These are phyloP conservation scores for Paraglomus brasilianum DNA, from an alignment of 192 early-diverging fungal genomes.

Conservation along the genomic window DNA sequence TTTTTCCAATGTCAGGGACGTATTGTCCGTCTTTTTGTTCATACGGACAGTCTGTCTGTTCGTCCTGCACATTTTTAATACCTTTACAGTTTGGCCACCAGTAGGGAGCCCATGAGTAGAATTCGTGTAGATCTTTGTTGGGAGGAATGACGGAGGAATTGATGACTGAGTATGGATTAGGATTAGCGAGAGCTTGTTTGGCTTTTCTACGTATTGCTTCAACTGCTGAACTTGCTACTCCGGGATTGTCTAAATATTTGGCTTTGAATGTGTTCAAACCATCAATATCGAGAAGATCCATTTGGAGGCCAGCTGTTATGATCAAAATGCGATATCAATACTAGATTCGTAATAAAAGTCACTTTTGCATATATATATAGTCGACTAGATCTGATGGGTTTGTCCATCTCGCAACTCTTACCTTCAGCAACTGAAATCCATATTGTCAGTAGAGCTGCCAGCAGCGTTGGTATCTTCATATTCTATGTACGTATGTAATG, in stretches of 20 bases:
- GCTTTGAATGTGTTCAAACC: not conserved
- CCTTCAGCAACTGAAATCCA: too few relatives aligned
- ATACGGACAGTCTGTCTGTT: constrained; percentile 8
- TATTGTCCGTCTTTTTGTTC: not conserved
- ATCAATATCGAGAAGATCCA: not conserved
- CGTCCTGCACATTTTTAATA: not conserved
- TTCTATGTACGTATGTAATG: too few relatives aligned
- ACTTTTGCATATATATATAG: too few relatives aligned
- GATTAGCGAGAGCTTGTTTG: not conserved
- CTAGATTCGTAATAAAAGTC: too few relatives aligned
- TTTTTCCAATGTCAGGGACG: not conserved
- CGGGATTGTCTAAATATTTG: not conserved
- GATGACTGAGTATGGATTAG: constrained; percentile 7
- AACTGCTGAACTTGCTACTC: constrained; percentile 2
- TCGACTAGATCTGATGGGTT: too few relatives aligned
- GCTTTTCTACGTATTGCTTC: not conserved
- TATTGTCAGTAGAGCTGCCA: too few relatives aligned
- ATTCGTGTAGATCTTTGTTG: constrained; percentile 4
- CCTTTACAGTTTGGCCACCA: not conserved
- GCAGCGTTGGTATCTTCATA: too few relatives aligned
- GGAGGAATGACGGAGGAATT: not conserved
- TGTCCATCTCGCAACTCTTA: too few relatives aligned
- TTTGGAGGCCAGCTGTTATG: not conserved
- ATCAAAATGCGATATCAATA: too few relatives aligned
- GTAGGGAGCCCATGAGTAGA: constrained; percentile 20